phyloP scores from a whole-genome alignment of 2,329 filamentous ascomycete species.

The Xylaria sp. region DNA sequence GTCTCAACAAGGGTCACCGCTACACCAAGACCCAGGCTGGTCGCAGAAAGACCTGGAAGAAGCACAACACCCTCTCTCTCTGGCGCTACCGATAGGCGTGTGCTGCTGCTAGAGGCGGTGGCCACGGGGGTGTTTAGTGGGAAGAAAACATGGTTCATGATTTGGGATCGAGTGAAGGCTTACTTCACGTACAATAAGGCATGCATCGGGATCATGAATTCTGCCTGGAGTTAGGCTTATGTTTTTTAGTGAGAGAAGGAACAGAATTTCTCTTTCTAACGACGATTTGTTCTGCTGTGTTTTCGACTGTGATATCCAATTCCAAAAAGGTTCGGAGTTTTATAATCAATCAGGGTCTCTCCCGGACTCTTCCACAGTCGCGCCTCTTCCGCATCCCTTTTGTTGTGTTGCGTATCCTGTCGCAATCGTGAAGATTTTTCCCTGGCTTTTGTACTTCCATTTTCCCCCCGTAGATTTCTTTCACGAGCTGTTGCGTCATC shows the following conservation, averaged over 20 bases:
- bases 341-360: slow-evolving; percentile 6
- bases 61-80: slow-evolving; percentile 98
- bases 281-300: slow-evolving; percentile 17
- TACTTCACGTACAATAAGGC: slow-evolving; percentile 30
- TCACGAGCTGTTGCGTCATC: not conserved
- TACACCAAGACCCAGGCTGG: slow-evolving; percentile 98
- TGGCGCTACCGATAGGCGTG: slow-evolving; percentile 86
- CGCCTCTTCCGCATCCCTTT: not conserved
- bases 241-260: slow-evolving; percentile 30
- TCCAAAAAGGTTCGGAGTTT: slow-evolving; percentile 8
- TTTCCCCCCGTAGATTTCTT: not conserved
- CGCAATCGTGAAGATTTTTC: too few relatives aligned
- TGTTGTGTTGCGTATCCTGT: too few relatives aligned
- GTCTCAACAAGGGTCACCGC: slow-evolving; percentile 97
- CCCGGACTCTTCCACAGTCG: not conserved
- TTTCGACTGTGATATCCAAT: slow-evolving; percentile 19
- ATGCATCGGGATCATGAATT: slow-evolving; percentile 31
- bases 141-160: slow-evolving; percentile 26
- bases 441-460: too few relatives aligned
- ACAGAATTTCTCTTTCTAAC: slow-evolving; percentile 26
- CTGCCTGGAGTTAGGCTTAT: slow-evolving; percentile 30
- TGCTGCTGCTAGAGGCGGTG: slow-evolving; percentile 19
- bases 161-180: slow-evolving; percentile 30
- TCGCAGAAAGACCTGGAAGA: slow-evolving; percentile 99
- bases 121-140: slow-evolving; percentile 18